A percentile compares a stretch with the other conserved stretches of the same genome.
Conservation (phyloP, 192 early-diverging fungal species). For the Borealophlyctis nickersoniae region DNA sequence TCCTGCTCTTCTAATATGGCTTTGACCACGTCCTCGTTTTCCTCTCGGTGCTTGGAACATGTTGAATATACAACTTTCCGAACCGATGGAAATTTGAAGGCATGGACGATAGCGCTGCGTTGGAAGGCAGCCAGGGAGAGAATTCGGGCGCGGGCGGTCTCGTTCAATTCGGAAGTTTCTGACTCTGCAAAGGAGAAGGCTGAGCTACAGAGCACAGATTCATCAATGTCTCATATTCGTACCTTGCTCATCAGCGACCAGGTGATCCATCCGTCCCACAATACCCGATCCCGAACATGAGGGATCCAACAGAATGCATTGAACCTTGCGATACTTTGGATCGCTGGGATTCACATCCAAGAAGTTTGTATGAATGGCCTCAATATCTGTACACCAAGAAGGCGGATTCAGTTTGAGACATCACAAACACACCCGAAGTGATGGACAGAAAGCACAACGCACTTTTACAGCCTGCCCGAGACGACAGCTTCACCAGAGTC, state of each 20-base stretch:
- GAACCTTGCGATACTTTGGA: conserved; percentile 54
- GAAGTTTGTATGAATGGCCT: conserved; percentile 67
- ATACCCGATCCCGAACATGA: conserved; percentile 97
- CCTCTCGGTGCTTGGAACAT: conserved; percentile 86
- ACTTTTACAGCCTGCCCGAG: conserved; percentile 79
- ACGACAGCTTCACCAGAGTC: conserved; percentile 69
- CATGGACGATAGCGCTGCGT: conserved; percentile 72
- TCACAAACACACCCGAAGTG: conserved; percentile 6
- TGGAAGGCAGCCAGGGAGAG: conserved; percentile 85
- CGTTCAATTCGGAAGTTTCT: too few species aligned
- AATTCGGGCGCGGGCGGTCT: conserved; percentile 47
- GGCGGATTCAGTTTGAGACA: too few species aligned
- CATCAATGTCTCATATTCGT: too few species aligned
- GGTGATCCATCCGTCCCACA: conserved; percentile 78
- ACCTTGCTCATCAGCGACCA: conserved; percentile 59
- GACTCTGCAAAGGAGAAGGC: too few species aligned
- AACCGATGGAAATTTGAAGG: conserved; percentile 72
- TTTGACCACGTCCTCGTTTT: conserved; percentile 94
- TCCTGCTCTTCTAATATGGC: conserved; percentile 53
- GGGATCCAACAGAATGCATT: conserved; percentile 91
- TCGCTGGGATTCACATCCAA: conserved; percentile 74
- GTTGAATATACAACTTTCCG: conserved; percentile 91
- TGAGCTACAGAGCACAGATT: too few species aligned
- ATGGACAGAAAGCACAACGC: conserved; percentile 6
- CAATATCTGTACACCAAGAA: conserved; percentile 53